phyloP scores from a whole-genome alignment of 2,329 filamentous ascomycete species.

The Colletotrichum eremochloae region DNA sequence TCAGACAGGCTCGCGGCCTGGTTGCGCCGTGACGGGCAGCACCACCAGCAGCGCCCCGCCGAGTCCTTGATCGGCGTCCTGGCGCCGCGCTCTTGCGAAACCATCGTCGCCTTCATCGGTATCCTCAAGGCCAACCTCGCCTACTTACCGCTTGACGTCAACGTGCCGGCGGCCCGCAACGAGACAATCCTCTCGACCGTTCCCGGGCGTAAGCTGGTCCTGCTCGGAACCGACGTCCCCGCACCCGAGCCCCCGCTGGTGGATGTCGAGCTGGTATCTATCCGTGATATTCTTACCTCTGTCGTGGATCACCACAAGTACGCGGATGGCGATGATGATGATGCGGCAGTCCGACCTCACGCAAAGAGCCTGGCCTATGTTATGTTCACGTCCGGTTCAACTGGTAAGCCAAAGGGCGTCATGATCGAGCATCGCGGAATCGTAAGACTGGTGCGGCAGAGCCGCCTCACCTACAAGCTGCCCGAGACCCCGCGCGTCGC shows the following conservation, averaged over 20 bases:
- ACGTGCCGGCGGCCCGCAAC: slow-evolving; percentile 41
- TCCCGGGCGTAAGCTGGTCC: slow-evolving; percentile 16
- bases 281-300: neutral
- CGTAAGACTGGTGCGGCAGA: slow-evolving; percentile 17
- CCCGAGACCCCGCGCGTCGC: neutral
- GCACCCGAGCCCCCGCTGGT: slow-evolving; percentile 23
- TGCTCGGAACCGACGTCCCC: slow-evolving; percentile 32
- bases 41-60: neutral
- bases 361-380: slow-evolving; percentile 35
- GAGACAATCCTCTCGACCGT: slow-evolving; percentile 42
- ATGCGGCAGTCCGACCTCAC: neutral
- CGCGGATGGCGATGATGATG: neutral
- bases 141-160: slow-evolving; percentile 46
- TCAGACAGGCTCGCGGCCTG: slow-evolving; percentile 41
- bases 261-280: slow-evolving; percentile 13
- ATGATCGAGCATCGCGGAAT: slow-evolving; percentile 32
- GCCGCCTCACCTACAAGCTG: slow-evolving; percentile 18
- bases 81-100: slow-evolving; percentile 44
- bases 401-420: slow-evolving; percentile 37
- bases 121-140: slow-evolving; percentile 47
- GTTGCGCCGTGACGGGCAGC: slow-evolving; percentile 21
- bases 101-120: slow-evolving; percentile 45
- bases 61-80: slow-evolving; percentile 44
- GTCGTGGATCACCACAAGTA: neutral
- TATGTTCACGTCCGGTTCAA: slow-evolving; percentile 38